A percentile compares a stretch with the other conserved stretches of the same genome.
These are phyloP conservation scores for Microsporum ferrugineum DNA, from an alignment of 2,329 filamentous ascomycete genomes.

Conservation along the genomic window DNA sequence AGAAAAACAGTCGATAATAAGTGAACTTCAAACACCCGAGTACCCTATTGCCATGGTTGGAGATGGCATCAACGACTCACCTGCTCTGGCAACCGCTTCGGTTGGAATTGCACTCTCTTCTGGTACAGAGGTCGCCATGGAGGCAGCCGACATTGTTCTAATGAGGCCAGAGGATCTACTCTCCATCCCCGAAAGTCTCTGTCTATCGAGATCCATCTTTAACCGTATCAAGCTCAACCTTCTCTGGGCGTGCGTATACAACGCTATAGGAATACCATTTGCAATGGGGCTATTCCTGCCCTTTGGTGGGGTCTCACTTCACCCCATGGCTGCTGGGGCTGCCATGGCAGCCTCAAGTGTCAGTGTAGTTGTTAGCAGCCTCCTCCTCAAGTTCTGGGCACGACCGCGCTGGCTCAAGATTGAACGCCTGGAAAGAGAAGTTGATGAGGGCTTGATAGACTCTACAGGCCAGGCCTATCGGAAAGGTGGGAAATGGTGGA, in stretches of 20 bases:
- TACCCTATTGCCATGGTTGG: conserved; percentile 89
- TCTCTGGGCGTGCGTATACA: conserved; percentile 87
- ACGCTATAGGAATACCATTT: conserved; percentile 79
- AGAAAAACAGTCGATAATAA: conserved; percentile 80
- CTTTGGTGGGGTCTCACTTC: conserved; percentile 66
- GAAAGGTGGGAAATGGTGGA: conserved; percentile 23
- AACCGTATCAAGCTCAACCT: conserved; percentile 87
- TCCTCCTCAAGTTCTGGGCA: conserved; percentile 78
- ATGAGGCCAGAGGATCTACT: conserved; percentile 89
- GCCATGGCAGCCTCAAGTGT: conserved; percentile 90
- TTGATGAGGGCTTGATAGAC: conserved; percentile 22
- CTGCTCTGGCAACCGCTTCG: conserved; percentile 81
- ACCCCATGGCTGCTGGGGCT: conserved; percentile 86
- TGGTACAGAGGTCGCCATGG: conserved; percentile 94
- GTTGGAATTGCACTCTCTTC: conserved; percentile 87
- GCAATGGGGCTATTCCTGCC: conserved; percentile 95
- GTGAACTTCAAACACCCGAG: conserved; percentile 60
- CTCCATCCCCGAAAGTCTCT: conserved; percentile 77
- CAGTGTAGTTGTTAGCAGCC: conserved; percentile 71
- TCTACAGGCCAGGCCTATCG: conserved; percentile 12
- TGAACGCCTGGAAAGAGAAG: conserved; percentile 49
- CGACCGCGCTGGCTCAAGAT: conserved; percentile 79
- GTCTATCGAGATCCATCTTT: conserved; percentile 78
- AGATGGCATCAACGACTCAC: conserved; percentile 97
- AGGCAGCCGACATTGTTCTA: conserved; percentile 88